These are phyloP conservation scores for Margaritispora aquatica DNA, from an alignment of 495 filamentous ascomycete genomes.

Conservation along the genomic window DNA sequence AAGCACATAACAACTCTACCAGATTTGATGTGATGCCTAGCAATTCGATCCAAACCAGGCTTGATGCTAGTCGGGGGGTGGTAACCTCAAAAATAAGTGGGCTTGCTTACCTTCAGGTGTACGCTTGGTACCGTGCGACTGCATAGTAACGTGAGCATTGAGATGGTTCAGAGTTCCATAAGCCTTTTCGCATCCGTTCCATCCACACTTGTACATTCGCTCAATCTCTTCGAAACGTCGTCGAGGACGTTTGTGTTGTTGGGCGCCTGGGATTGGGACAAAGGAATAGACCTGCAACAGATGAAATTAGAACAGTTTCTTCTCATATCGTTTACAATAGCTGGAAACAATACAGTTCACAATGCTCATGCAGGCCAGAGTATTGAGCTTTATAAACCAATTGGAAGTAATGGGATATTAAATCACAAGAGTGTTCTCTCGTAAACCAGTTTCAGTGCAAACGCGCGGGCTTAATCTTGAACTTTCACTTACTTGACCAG, in stretches of 20 bases:
- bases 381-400: slow-evolving; percentile 1
- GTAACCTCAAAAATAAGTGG: background rate
- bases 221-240: slow-evolving; percentile 97
- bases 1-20: slow-evolving; percentile 20
- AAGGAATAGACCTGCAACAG: slow-evolving; percentile 87
- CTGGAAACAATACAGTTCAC: too few species aligned
- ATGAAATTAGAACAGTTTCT: too few species aligned
- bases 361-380: too few species aligned
- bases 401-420: background rate
- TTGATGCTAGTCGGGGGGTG: too few species aligned
- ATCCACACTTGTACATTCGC: slow-evolving; percentile 99
- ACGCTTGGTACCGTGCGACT: slow-evolving; percentile 84
- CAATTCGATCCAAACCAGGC: slow-evolving; percentile 14
- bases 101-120: slow-evolving; percentile 84
- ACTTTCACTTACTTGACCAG: slow-evolving; percentile 59
- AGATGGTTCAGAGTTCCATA: slow-evolving; percentile 95
- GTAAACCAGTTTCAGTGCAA: background rate
- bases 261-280: slow-evolving; percentile 93
- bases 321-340: too few species aligned
- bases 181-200: slow-evolving; percentile 96
- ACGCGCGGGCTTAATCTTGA: background rate
- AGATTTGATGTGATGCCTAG: slow-evolving; percentile 24
- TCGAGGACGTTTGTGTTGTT: slow-evolving; percentile 94
- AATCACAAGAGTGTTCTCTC: background rate
- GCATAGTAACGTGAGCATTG: slow-evolving; percentile 98